Evolutionary conservation across 345 rosid species (phyloP), one percentile per base, ranked within the genome.

Genomic region (Viola odorata): DNA sequence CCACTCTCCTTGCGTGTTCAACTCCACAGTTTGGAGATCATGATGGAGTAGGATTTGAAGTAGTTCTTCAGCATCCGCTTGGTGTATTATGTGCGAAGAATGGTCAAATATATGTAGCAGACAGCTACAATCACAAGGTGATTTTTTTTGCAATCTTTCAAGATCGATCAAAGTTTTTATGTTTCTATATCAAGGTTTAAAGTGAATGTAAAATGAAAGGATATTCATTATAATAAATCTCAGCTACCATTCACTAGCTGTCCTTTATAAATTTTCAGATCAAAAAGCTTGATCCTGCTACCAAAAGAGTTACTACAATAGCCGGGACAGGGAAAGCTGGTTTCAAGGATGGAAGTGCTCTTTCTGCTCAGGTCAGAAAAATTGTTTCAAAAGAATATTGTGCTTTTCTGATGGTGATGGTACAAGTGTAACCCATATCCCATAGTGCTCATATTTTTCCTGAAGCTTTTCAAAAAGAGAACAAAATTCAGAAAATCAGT

Each of bases 111-210:
- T 91, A 87, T 72, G 56, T 91, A 67, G 80, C 98, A 55, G 96
- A 91, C 71, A 89, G 98, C 77, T 91, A 89, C 58, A 91, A 91
- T 71, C 98, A 91, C 80, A 89, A 91, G 98, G 98, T 85, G n/a
- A n/a, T n/a, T n/a, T n/a, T n/a, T n/a, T n/a, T n/a, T n/a, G n/a
- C n/a, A n/a, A n/a, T n/a, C n/a, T n/a, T n/a, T n/a, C n/a, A n/a
- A n/a, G n/a, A n/a, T n/a, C n/a, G n/a, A n/a, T n/a, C n/a, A n/a
- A n/a, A n/a, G 32, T 23, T 23, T 23, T 23, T 23, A 23, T 2
- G 2, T 23, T 1, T 2, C 32, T 23, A 23, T 23, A 23, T 23
- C 2, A 23, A 23, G 32, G 1, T 23, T 23, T 23, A 23, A 23
- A 23, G 32, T 23, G 32, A 23, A 23, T 23, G 32, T 23, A 2